phyloP scores from a whole-genome alignment of 495 filamentous ascomycete species.

The Tuber borchii region DNA sequence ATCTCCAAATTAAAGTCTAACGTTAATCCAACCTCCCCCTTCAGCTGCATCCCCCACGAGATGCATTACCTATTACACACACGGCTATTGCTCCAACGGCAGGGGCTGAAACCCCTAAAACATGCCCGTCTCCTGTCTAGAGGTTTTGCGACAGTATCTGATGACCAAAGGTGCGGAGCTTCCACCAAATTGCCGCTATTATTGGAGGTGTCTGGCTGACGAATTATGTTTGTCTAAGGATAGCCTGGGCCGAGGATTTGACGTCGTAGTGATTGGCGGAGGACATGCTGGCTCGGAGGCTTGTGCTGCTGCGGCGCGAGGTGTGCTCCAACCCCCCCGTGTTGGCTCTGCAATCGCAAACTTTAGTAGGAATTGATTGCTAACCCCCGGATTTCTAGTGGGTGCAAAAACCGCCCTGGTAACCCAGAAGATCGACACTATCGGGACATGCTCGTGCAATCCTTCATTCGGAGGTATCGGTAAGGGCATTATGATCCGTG shows the following conservation, averaged over 20 bases:
- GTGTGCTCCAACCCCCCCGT: conserved; percentile 9
- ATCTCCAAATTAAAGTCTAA: neutral
- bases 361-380: neutral
- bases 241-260: conserved; percentile 56
- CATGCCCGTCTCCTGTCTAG: neutral
- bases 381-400: conserved; percentile 40
- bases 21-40: neutral
- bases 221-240: neutral
- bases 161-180: conserved; percentile 15
- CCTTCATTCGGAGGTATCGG: conserved; percentile 96
- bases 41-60: conserved; percentile 4
- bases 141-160: conserved; percentile 24
- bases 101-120: neutral
- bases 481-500: conserved; percentile 94
- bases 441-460: conserved; percentile 96
- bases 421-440: conserved; percentile 77
- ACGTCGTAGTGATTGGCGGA: conserved; percentile 92
- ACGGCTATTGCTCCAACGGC: conserved; percentile 16
- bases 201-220: neutral
- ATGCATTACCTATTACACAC: conserved; percentile 22
- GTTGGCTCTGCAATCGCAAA: neutral
- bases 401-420: conserved; percentile 86
- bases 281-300: conserved; percentile 95
- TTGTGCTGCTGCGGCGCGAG: conserved; percentile 80
- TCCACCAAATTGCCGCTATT: neutral